phyloP scores from a whole-genome alignment of 345 rosid species.

The Eucalyptus sp. region DNA sequence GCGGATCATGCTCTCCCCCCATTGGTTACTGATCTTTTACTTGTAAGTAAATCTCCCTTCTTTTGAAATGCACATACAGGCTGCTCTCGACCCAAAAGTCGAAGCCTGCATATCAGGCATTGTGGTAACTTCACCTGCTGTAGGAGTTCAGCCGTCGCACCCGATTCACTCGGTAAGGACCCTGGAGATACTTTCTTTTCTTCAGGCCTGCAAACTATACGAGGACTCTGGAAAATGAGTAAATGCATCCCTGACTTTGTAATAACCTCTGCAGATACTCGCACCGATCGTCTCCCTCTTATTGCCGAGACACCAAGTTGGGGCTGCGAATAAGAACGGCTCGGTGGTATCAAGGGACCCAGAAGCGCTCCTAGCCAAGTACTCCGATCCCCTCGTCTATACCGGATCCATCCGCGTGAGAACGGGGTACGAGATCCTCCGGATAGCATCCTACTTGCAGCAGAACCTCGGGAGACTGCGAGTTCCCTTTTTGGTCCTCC shows the following conservation, averaged over 20 bases:
- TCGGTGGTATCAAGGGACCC: slow-evolving; percentile 88
- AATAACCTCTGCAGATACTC: slow-evolving; percentile 30
- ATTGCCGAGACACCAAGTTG: slow-evolving; percentile 56
- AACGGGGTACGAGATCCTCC: slow-evolving; percentile 89
- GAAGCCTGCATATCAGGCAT: slow-evolving; percentile 53
- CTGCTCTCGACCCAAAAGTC: slow-evolving; percentile 54
- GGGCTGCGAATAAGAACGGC: slow-evolving; percentile 80
- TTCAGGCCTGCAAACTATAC: not conserved
- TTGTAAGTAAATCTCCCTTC: not conserved
- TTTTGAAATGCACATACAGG: slow-evolving; percentile 16
- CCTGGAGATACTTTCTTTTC: not conserved
- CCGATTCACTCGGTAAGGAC: slow-evolving; percentile 56
- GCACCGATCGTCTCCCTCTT: slow-evolving; percentile 74
- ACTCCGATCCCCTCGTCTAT: slow-evolving; percentile 83
- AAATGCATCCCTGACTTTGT: not conserved
- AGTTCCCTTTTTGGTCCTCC: slow-evolving; percentile 77
- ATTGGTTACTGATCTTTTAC: not conserved
- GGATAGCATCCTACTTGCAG: slow-evolving; percentile 55
- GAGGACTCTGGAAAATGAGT: not conserved
- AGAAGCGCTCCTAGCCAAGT: slow-evolving; percentile 64
- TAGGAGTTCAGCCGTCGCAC: slow-evolving; percentile 93
- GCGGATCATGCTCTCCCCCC: not conserved
- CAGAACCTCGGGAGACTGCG: slow-evolving; percentile 48
- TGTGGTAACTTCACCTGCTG: slow-evolving; percentile 87
- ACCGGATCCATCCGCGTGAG: slow-evolving; percentile 76